These are phyloP conservation scores for Creolimax fragrantissima DNA, from an alignment of 78 protist genomes.

Conservation along the genomic window DNA sequence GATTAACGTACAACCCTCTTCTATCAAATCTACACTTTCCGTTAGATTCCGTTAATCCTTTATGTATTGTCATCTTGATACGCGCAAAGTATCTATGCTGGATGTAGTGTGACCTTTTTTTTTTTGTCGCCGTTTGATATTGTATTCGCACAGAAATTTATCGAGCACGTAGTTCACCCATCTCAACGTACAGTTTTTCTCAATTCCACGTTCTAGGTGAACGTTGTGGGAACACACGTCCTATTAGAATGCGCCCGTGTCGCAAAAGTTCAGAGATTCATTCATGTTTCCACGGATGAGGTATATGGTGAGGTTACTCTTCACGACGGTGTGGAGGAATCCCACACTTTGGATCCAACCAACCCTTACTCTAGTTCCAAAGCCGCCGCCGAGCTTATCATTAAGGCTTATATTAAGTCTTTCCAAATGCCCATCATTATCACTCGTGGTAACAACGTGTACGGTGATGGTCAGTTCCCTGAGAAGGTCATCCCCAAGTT, in stretches of 20 bases:
- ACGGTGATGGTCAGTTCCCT: slow-evolving; percentile 71
- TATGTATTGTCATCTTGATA: too few relatives aligned
- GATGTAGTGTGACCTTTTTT: too few relatives aligned
- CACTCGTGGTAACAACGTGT: slow-evolving; percentile 90
- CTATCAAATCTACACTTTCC: background rate
- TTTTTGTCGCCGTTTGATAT: too few relatives aligned
- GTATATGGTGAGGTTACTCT: slow-evolving; percentile 80
- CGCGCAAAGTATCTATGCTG: too few relatives aligned
- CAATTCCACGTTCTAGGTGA: slow-evolving; percentile 19
- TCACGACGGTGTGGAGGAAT: background rate
- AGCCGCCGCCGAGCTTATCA: slow-evolving; percentile 81
- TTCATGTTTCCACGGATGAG: slow-evolving; percentile 93
- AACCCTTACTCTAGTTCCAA: slow-evolving; percentile 93
- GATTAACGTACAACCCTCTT: too few relatives aligned
- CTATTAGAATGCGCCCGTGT: slow-evolving; percentile 63
- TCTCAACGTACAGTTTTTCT: too few relatives aligned
- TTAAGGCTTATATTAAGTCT: slow-evolving; percentile 45
- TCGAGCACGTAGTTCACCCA: too few relatives aligned
- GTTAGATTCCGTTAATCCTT: too few relatives aligned
- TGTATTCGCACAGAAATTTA: too few relatives aligned
- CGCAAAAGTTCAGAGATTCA: slow-evolving; percentile 57
- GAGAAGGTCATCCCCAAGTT: slow-evolving; percentile 90
- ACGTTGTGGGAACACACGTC: slow-evolving; percentile 87
- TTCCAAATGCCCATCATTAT: slow-evolving; percentile 76
- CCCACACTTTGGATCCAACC: slow-evolving; percentile 64